phyloP scores from a whole-genome alignment of 164 flowering plant species.

The Vitis labrusca region DNA sequence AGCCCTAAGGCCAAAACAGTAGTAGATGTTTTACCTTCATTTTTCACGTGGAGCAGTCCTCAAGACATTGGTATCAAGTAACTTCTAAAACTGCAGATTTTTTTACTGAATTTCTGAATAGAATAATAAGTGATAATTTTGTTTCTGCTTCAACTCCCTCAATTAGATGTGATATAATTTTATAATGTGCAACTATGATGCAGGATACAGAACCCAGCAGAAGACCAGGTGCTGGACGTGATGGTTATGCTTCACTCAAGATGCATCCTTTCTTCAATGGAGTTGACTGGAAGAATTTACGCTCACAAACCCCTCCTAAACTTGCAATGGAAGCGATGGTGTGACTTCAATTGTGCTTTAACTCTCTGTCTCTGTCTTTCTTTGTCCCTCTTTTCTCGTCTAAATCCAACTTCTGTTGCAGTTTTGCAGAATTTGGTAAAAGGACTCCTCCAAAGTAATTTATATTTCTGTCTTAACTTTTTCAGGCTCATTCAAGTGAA shows the following conservation, averaged over 20 bases:
- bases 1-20: not conserved
- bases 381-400: not conserved
- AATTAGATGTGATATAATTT: not conserved
- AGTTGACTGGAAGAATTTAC: constrained; percentile 76
- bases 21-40: too few species aligned
- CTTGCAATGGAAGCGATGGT: constrained; percentile 64
- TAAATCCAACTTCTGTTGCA: not conserved
- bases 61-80: too few species aligned
- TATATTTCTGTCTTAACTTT: constrained; percentile 1
- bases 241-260: constrained; percentile 81
- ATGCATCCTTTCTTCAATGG: constrained; percentile 86
- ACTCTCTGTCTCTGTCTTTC: not conserved
- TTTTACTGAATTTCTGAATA: too few species aligned
- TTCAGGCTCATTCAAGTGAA: constrained; percentile 36
- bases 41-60: too few species aligned
- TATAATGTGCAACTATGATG: constrained; percentile 12
- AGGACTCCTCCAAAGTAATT: not conserved
- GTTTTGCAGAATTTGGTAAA: not conserved
- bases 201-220: constrained; percentile 86
- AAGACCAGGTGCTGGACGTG: constrained; percentile 93
- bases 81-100: too few species aligned
- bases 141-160: too few species aligned
- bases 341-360: constrained; percentile 5
- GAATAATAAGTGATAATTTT: too few species aligned
- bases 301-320: constrained; percentile 62